Conservation (phyloP, 106 monocot species). For the Acorus gramineus region DNA sequence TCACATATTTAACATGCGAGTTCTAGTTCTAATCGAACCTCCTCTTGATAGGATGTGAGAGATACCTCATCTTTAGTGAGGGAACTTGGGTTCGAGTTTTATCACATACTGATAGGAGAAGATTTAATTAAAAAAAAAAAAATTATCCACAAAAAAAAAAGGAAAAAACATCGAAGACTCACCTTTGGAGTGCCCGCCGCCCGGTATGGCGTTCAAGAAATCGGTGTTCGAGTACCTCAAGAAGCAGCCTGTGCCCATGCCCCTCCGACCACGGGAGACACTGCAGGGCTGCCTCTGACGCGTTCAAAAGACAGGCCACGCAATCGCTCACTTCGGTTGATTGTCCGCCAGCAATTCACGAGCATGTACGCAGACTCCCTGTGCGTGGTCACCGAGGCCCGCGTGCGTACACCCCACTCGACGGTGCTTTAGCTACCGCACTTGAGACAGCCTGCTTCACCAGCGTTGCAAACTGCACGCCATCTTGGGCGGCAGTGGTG, state of each 20-base stretch:
- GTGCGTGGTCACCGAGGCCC: not conserved
- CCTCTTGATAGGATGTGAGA: no score
- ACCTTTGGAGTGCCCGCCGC: no score
- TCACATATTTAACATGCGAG: no score
- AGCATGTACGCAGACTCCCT: not conserved
- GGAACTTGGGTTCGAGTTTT: no score
- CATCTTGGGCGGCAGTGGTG: no score
- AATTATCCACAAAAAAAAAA: no score
- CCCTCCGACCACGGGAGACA: slow-evolving; percentile 5
- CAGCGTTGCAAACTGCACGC: not conserved
- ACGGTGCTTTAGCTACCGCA: not conserved
- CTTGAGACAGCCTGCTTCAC: not conserved
- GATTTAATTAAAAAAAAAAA: no score
- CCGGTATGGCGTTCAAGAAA: not conserved
- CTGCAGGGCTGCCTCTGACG: not conserved
- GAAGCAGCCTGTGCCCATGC: slow-evolving; percentile 5
- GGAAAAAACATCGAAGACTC: no score
- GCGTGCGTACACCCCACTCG: not conserved
- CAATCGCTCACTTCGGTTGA: not conserved
- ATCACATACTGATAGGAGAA: no score
- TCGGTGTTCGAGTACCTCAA: slow-evolving; percentile 7
- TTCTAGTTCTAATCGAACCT: no score
- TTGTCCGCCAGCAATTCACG: slow-evolving; percentile 6
- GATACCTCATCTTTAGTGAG: no score
- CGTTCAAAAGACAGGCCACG: not conserved